Evolutionary conservation across 345 rosid species (phyloP), one percentile per base, ranked within the genome.

Genomic region (Brassica carinata): DNA sequence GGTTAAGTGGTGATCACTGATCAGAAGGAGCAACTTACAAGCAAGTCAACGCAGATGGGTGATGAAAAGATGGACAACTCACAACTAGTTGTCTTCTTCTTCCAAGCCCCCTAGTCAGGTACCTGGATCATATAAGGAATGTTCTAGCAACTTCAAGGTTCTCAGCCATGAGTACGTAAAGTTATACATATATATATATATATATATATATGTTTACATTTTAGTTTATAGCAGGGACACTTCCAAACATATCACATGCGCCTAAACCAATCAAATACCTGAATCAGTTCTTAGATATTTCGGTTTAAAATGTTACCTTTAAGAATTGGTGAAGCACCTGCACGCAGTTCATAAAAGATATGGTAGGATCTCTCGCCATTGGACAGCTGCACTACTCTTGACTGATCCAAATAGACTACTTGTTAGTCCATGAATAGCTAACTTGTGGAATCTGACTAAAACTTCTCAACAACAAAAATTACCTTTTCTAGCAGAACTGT

Each of bases 401-500:
- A 95, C 98, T 92, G 93, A 71, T 76, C 87, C 77, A 82, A 86
- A 30, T 18, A 77, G 61, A 83, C 14, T 76, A 76, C 69, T 59
- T 38, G 68, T 69, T 83, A 74, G 88, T 63, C 33, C n/a, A 66
- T 55, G 61, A 55, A 53, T 53, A 65, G 10, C 71, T 64, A 38
- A 74, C 58, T 18, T 72, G 11, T 38, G 27, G 77, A 75, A 64
- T 76, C 53, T 68, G 68, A 72, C 63, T 30, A 85, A 81, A 77
- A 31, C 30, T 33, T 63, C 19, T 67, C 64, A 74, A 6, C 9
- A 61, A 40, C 31, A 57, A 64, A 23, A 70, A 17, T 80, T 86
- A 91, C 99, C 99, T 95, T 95, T 82, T 92, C 99, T 36, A 95
- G 88, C 45, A 95, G 85, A 86, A 90, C 99, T 95, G 53, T 64